phyloP scores from a whole-genome alignment of 2,329 filamentous ascomycete genomes.

The Aureobasidium musti region DNA sequence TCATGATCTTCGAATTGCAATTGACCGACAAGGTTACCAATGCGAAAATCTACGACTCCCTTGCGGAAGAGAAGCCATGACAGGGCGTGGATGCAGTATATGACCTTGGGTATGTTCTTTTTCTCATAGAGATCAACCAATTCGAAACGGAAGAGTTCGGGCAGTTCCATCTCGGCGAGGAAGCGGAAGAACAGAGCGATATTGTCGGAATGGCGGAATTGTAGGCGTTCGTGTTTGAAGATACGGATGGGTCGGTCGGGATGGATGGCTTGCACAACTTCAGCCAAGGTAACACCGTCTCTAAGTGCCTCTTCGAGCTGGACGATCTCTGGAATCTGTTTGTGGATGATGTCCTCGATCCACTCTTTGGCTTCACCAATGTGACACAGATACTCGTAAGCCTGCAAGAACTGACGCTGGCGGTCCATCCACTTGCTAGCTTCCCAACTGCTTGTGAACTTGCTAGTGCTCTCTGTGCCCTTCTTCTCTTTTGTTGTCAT shows the following conservation, averaged over 20 bases:
- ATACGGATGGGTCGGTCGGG: conserved; percentile 76
- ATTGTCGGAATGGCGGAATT: conserved; percentile 96
- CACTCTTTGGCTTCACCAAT: conserved; percentile 99
- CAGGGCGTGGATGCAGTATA: conserved; percentile 95
- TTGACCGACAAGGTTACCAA: conserved; percentile 94
- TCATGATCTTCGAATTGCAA: conserved; percentile 98
- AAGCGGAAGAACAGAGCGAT: conserved; percentile 96
- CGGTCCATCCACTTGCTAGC: conserved; percentile 98
- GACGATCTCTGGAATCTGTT: conserved; percentile 85
- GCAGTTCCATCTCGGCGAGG: conserved; percentile 84
- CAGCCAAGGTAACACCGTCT: conserved; percentile 90
- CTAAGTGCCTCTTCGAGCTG: conserved; percentile 89
- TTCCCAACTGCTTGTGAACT: conserved; percentile 59
- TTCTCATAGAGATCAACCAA: conserved; percentile 98
- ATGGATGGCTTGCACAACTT: conserved; percentile 87
- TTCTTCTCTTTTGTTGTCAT: conserved; percentile 57
- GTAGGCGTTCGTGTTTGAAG: conserved; percentile 80
- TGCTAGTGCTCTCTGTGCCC: conserved; percentile 40
- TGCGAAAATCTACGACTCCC: conserved; percentile 91
- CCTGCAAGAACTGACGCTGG: conserved; percentile 91
- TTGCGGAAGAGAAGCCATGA: conserved; percentile 97
- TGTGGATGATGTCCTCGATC: conserved; percentile 90
- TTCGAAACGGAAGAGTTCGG: conserved; percentile 95
- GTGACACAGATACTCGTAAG: conserved; percentile 98
- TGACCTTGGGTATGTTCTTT: conserved; percentile 99